Evolutionary conservation across 331 rosid genomes (phyloP).

Genomic region (Rosa hybrid): DNA sequence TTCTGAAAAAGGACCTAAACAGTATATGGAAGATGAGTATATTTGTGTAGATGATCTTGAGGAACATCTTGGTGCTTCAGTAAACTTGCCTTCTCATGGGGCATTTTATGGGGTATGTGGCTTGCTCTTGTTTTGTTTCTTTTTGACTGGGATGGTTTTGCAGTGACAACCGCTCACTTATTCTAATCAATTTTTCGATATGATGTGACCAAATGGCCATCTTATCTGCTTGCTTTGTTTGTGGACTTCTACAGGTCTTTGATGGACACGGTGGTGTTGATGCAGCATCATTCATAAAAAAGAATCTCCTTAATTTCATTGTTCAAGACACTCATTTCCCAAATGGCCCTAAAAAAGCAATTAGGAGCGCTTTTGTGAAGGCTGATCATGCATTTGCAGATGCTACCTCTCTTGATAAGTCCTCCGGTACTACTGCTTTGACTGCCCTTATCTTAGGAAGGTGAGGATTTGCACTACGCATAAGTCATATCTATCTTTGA

Average conservation of each 20-base stretch:
- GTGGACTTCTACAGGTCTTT: constrained; percentile 30
- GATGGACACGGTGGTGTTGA: constrained; percentile 43
- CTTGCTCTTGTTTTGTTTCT: constrained; percentile 4
- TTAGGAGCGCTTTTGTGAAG: constrained; percentile 35
- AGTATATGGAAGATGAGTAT: constrained; percentile 44
- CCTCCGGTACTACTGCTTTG: constrained; percentile 46
- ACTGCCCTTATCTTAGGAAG: constrained; percentile 41
- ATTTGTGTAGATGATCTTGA: constrained; percentile 35
- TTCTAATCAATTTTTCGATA: neutral
- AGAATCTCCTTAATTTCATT: constrained; percentile 31
- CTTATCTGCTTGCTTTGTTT: constrained; percentile 1
- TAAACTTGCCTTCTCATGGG: constrained; percentile 33
- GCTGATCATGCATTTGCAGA: constrained; percentile 48
- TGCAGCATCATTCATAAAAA: constrained; percentile 33
- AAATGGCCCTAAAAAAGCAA: constrained; percentile 20
- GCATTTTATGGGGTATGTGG: constrained; percentile 47
- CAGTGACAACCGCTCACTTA: neutral
- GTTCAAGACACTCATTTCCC: constrained; percentile 35
- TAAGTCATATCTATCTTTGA: neutral
- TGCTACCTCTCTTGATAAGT: constrained; percentile 30
- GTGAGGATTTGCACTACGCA: constrained; percentile 14
- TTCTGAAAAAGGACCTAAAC: constrained; percentile 43
- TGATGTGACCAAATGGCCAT: neutral
- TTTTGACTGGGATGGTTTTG: neutral
- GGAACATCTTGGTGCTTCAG: constrained; percentile 24